Evolutionary conservation across 169 alveolate species (phyloP), one percentile per base, ranked within the genome.

Genomic region (Eimeria necatrix): DNA sequence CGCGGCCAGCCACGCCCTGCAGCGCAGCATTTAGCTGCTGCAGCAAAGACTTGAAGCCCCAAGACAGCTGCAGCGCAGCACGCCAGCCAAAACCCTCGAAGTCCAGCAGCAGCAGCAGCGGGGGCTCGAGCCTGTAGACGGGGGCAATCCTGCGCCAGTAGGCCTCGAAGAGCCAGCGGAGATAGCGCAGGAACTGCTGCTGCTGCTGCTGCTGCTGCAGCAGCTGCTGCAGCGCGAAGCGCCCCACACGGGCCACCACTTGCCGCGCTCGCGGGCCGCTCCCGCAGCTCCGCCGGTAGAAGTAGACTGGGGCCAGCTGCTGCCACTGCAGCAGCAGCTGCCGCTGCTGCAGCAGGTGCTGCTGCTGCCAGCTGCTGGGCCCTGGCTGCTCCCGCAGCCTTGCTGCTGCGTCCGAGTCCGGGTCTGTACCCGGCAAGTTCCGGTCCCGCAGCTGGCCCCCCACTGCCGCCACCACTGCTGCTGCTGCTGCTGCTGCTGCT

Each of bases 281-380:
- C 12, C 78, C 78, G 78, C 78, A 22, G 78, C 18, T 68, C 12
- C 78, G 78, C 5, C 41, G 78, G 46, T 68, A 68, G 26, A 68
- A 68, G 48, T 68, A 16, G 4, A 68, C 41, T 0, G 41, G 22
- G 46, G 41, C 41, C 18, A 68, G 4, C 2, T 2, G 41, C 22
- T n/a, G 46, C 78, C 78, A 68, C 26, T 68, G 12, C 16, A 10
- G 2, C n/a, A n/a, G 12, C 46, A 68, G 78, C 4, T 22, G 16
- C 4, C 46, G 12, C 78, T 8, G 8, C 18, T 22, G 41, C 12
- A 22, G 8, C 22, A 22, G 12, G 41, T 68, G 26, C 4, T n/a
- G n/a, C 78, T 4, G 6, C 16, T 4, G 4, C 78, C 78, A 16
- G 1, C 16, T 14, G n/a, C 46, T 8, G 46, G 18, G 16, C 46